Base-by-base conservation (phyloP, 768 basidiomycete species). In the Russula brevipes region DNA sequence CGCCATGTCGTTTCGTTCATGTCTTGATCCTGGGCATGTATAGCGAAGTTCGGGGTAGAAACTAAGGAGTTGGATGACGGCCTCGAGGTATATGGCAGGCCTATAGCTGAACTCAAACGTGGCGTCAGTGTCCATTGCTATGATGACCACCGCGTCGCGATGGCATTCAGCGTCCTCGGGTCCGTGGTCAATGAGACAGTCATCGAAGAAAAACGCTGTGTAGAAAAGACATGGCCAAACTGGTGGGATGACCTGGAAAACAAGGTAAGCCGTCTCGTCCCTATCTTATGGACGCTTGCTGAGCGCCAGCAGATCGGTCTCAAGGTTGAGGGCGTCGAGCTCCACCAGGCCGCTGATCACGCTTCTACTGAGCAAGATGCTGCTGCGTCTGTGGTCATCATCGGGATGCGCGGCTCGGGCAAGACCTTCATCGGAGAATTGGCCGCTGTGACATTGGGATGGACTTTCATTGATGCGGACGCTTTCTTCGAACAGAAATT, bases 181-280 rank as follows among this genome's bases (percentile, higher is more conserved):
- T 81, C 87, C 4, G 82, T 92, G 4, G 76, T 93, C 45, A 75
- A 80, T 39, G 84, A 82, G n/a, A 89, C 91, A 2, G 77, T 92
- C 66, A 80, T 98, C 35, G 94, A 98, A 71, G 96, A 98, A 78
- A 96, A 96, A 76, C 81, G 95, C 58, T 98, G 97, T 71, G 97
- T 99, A 38, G 96, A 96, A 76, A 99, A 99, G 82, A 99, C 96
- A 0, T 99, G 96, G 96, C 97, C 97, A 0, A 95, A 94, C 72
- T 99, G 95, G 93, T 99, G 96, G 95, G 97, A 98, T 72, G 97
- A 98, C 74, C 80, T 99, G 31, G 85, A 91, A 72, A 94, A 92
- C 78, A 97, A 97, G 85, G 92, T 91, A 55, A 3, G 78, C 49
- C n/a, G 10, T 42, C 41, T 14, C 4, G 46, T 59, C 54, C 35